Conservation (phyloP, 192 early-diverging fungal species). For the Coemansia nantahalensis region DNA sequence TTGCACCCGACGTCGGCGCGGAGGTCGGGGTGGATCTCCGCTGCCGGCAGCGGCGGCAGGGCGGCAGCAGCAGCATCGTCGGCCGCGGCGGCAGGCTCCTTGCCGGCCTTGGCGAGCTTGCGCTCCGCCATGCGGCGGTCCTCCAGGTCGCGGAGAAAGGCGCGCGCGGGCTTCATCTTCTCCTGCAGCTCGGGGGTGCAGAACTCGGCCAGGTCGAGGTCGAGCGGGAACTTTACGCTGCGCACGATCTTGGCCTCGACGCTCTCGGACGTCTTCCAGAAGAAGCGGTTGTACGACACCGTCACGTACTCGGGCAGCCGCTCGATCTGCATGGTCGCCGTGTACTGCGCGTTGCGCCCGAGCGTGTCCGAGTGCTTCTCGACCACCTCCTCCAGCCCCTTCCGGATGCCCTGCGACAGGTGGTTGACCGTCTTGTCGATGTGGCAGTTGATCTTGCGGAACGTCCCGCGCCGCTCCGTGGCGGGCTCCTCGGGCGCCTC, state of each 20-base stretch:
- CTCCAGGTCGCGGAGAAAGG: conserved; percentile 68
- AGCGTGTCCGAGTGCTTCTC: conserved; percentile 88
- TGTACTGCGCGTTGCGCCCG: conserved; percentile 76
- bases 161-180: conserved; percentile 65
- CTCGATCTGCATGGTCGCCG: conserved; percentile 68
- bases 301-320: conserved; percentile 88
- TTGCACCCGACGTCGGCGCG: conserved; percentile 80
- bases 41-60: no score
- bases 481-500: conserved; percentile 77
- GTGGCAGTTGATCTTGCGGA: conserved; percentile 75
- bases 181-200: conserved; percentile 80
- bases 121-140: conserved; percentile 61
- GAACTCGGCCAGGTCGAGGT: conserved; percentile 82
- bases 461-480: conserved; percentile 61
- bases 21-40: conserved; percentile 65
- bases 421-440: conserved; percentile 57
- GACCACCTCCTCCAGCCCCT: conserved; percentile 76
- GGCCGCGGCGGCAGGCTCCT: not conserved
- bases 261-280: conserved; percentile 82
- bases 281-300: conserved; percentile 90
- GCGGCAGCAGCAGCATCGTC: no score
- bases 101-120: conserved; percentile 40
- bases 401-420: conserved; percentile 32
- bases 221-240: conserved; percentile 91
- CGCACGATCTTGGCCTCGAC: conserved; percentile 92